phyloP scores from a whole-genome alignment of 192 early-diverging fungal species.

The Coemansia sp. region DNA sequence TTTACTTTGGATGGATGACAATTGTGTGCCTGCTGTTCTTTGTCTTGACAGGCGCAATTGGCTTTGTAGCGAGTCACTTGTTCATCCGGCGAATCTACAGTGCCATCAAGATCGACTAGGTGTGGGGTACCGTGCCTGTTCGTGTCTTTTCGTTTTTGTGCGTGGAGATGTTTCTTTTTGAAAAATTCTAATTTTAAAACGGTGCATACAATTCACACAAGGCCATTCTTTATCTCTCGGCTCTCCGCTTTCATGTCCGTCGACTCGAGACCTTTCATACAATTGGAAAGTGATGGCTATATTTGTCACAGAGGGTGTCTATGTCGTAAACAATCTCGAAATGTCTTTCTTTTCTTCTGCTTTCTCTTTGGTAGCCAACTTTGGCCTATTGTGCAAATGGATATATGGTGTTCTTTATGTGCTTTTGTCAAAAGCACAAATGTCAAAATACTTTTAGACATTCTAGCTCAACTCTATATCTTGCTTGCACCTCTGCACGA shows the following conservation, averaged over 20 bases:
- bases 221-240: neutral
- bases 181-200: neutral
- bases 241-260: neutral
- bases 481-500: neutral
- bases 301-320: neutral
- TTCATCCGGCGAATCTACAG: slow-evolving; percentile 85
- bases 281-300: slow-evolving; percentile 4
- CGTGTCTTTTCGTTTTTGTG: slow-evolving; percentile 1
- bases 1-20: slow-evolving; percentile 91
- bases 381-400: slow-evolving; percentile 5
- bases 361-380: neutral
- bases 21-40: slow-evolving; percentile 79
- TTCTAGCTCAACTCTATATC: neutral
- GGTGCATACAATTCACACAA: neutral
- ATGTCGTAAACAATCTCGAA: neutral
- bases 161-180: neutral
- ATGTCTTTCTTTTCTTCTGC: neutral
- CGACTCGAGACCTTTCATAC: neutral
- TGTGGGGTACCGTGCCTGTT: neutral
- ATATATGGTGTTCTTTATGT: neutral
- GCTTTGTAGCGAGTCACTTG: slow-evolving; percentile 74
- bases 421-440: neutral
- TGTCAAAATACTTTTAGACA: neutral
- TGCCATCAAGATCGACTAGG: slow-evolving; percentile 84
- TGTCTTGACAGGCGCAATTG: slow-evolving; percentile 78